Base-by-base conservation (phyloP, 331 rosid genomes). In the Quercus tomentella region DNA sequence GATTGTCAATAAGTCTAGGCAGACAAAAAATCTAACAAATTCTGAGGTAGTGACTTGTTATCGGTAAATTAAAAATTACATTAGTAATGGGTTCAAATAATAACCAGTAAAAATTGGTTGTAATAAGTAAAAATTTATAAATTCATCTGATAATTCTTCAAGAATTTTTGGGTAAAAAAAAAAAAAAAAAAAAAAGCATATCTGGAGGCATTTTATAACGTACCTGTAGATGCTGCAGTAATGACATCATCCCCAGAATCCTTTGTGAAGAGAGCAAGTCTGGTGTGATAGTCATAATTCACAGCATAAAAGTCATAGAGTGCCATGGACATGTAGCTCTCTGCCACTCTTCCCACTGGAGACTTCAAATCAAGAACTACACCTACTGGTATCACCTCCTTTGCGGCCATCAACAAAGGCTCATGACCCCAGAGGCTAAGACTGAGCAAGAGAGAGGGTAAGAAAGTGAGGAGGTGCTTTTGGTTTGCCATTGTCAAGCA, bases 191-290 rank as follows among this genome's bases (percentile, higher is more conserved):
- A 7, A 8, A 8, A 41, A 41, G 11, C 45, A 41, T 41, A 41
- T 41, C 45, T 41, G 45, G 45, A 8, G 12, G 45, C 45, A 0
- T 41, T 41, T 41, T 8, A 41, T 41, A 41, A 31, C 71, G 22
- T 58, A 77, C 88, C 86, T 77, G 89, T 76, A 2, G 77, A 51
- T 62, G 84, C 86, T 14, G 85, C 78, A 1, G 66, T 30, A 21
- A 77, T 78, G 11, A 33, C 71, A 22, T 75, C 85, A 23, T 60
- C 3, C 8, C 30, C 72, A 70, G 87, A 77, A 35, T 65, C 72
- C 49, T 58, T 33, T 4, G 54, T 37, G 3, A 25, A 37, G 71
- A 80, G 77, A 31, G n/a, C 61, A 20, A 83, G 78, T 65, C 55
- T 80, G 35, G 87, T 83, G 18, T 5, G 41, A 51, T 77, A 74